Percentiles rank a stretch among this genome's conserved stretches.
phyloP scores from a whole-genome alignment of 352 stramenopile species.

The Pythium angustatum region DNA sequence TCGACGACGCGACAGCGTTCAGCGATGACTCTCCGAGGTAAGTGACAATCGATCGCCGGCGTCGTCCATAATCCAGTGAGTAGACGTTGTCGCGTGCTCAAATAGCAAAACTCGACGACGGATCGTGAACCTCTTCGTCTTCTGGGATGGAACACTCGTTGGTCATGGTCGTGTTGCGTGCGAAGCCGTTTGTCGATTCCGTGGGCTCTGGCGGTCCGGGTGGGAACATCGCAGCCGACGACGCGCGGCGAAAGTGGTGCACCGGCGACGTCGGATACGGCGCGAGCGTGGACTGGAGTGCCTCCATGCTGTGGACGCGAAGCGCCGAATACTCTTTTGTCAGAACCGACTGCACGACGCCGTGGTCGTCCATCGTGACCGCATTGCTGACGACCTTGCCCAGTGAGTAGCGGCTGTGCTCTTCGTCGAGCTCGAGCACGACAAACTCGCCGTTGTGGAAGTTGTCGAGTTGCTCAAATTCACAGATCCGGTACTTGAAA shows the following conservation, averaged over 20 bases:
- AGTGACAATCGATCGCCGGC: no score
- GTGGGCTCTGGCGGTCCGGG: constrained; percentile 15
- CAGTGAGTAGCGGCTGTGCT: constrained; percentile 58
- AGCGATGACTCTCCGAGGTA: no score
- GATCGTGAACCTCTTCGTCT: constrained; percentile 11
- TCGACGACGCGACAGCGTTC: no score
- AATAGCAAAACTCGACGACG: background rate
- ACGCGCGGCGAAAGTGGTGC: constrained; percentile 63
- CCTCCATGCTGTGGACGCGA: constrained; percentile 50
- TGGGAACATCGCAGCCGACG: constrained; percentile 34
- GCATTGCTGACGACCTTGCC: constrained; percentile 67
- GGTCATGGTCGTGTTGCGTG: background rate
- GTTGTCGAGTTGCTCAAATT: constrained; percentile 86
- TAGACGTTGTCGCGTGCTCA: background rate
- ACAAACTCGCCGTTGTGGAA: constrained; percentile 86
- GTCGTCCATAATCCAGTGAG: background rate
- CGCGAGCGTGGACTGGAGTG: constrained; percentile 42
- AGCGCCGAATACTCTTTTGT: constrained; percentile 53
- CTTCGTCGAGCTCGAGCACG: constrained; percentile 75
- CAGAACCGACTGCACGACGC: constrained; percentile 32
- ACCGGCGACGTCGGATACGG: constrained; percentile 64
- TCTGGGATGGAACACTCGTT: constrained; percentile 19
- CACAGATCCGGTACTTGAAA: constrained; percentile 85
- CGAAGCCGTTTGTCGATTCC: background rate
- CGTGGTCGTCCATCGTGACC: constrained; percentile 49